Base-by-base conservation (phyloP, 352 stramenopile genomes). In the Phytopythium litorale region DNA sequence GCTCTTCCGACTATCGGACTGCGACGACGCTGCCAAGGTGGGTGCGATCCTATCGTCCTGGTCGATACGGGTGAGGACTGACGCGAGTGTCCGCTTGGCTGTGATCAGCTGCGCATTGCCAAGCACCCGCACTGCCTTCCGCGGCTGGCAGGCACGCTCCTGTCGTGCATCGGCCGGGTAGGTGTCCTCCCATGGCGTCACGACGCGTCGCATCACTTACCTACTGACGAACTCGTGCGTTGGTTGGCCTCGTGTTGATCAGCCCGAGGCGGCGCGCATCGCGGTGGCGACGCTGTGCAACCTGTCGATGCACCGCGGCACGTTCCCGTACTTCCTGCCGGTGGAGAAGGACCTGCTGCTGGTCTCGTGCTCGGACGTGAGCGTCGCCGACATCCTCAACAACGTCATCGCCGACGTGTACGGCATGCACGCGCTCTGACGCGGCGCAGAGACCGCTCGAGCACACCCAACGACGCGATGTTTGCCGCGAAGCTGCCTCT, bases 331-430 rank as follows among this genome's bases (percentile, higher is more conserved):
- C 66, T 94, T 92, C 59, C 33, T 94, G 46, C 63, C 82, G n/a
- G 80, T 94, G 56, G 85, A 94, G 62, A 87, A 82, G 38, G 81
- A 90, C 46, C 70, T 94, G 56, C 72, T 90, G 43, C 67, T 91
- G 7, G 76, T 90, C 3, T 78, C 82, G 11, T 91, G 80, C 54
- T 90, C 82, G 19, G 85, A 94, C 57, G 71, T 77, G 33, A 94
- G 83, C 52, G 81, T 94, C 18, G 78, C 82, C 18, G 82, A 91
- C 48, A 86, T 94, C 58, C 76, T 94, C 48, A 89, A 81, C 58
- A 94, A 91, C 65, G 74, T 94, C 50, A 75, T 91, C 30, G 82
- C 79, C 7, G 83, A 94, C 46, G 85, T 92, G 5, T 92, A 85
- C 62, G 84, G 84, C 40, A 93, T 93, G 81, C 83, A 93, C 60